Base-by-base conservation (phyloP, 805 yeast species). In the Barnettozyma sp. region DNA sequence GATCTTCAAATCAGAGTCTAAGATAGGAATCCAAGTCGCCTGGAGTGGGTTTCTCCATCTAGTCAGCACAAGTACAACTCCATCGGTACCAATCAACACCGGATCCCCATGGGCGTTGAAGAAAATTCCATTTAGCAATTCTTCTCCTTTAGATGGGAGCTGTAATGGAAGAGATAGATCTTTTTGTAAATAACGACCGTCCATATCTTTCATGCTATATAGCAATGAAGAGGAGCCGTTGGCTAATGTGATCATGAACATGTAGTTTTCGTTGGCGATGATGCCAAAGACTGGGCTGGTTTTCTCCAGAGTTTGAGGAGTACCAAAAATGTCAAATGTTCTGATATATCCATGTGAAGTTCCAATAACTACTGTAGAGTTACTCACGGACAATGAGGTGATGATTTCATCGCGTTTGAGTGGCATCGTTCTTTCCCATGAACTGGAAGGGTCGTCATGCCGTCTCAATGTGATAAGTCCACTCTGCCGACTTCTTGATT, bases 71-170 rank as follows among this genome's bases (percentile, higher is more conserved):
- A 82, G 57, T 25, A 92, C 65, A 9, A 78, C 71, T 42, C 86
- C 86, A 44, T 80, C 87, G 22, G 68, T 64, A n/a, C 94, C 95
- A 37, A 79, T 82, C 6, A 88, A 56, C 44, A 92, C 82, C 1
- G 98, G 98, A 56, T 90, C 97, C 15, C 95, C 95, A 49, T 73
- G 79, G 30, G 79, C 78, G 28, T 85, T 81, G 65, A 90, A 92
- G 52, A 92, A 87, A n/a, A 84, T 55, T 3, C 88, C 80, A 43
- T 73, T 75, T 65, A 59, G 49, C 62, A 69, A 51, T 43, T 46
- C 50, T 18, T 35, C 30, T 4, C 27, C 31, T 6, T 43, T 40
- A 4, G 41, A 41, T 4, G 45, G 31, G 15, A 50, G 27, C 12
- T 47, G 53, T 6, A 72, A 41, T 0, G 79, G 79, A 19, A 73